phyloP scores from a whole-genome alignment of 768 basidiomycete genomes.

The Kwoniella pini region DNA sequence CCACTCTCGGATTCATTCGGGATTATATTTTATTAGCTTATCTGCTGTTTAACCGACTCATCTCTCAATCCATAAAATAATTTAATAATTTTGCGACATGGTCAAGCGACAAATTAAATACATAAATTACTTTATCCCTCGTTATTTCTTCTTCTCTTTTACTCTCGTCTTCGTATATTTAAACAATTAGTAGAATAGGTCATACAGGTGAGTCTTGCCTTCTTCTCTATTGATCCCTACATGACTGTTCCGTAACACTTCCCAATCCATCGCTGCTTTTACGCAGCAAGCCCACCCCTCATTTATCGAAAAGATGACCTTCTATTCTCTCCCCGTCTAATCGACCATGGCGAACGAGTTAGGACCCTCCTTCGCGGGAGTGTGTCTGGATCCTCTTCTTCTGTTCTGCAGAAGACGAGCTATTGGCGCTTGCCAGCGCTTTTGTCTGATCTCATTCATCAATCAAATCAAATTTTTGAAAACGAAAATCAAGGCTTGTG shows the following conservation, averaged over 20 bases:
- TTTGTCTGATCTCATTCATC: constrained; percentile 50
- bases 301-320: constrained; percentile 52
- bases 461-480: not conserved
- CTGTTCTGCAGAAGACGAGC: constrained; percentile 30
- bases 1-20: constrained; percentile 13
- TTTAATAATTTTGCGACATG: too few species aligned
- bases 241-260: too few species aligned
- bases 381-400: constrained; percentile 45
- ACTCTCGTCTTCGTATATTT: constrained; percentile 5
- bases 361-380: constrained; percentile 53
- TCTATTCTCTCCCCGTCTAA: constrained; percentile 56
- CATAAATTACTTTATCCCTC: not conserved
- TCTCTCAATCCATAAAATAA: not conserved
- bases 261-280: constrained; percentile 7
- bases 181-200: not conserved
- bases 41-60: constrained; percentile 1
- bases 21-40: not conserved
- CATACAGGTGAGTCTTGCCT: not conserved
- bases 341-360: constrained; percentile 56
- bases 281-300: not conserved
- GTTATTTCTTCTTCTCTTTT: constrained; percentile 10
- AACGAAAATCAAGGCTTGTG: constrained; percentile 1
- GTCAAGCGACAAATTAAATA: not conserved
- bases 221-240: too few species aligned
- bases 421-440: constrained; percentile 56